Evolutionary conservation across 306 rosid genomes (phyloP).

Genomic region (Cicer bijugum): DNA sequence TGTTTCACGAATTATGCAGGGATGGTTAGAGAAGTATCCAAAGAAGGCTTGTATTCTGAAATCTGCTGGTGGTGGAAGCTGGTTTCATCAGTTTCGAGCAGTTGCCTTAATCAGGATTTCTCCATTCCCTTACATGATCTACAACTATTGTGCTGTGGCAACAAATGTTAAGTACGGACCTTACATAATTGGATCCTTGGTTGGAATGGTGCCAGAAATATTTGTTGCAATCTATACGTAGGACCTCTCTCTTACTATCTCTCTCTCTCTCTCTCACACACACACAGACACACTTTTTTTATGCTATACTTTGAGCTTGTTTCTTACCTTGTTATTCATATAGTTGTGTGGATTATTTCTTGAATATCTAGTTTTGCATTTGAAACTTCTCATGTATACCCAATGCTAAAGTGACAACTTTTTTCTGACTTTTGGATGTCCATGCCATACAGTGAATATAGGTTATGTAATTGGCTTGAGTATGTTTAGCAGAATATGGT

Average conservation of each 20-base stretch:
- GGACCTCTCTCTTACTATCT: slow-evolving; percentile 43
- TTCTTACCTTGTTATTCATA: background rate
- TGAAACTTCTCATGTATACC: slow-evolving; percentile 14
- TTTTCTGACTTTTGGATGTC: slow-evolving; percentile 30
- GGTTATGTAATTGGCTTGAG: slow-evolving; percentile 21
- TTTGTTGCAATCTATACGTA: slow-evolving; percentile 97
- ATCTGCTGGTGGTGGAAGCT: slow-evolving; percentile 92
- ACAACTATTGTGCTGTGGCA: slow-evolving; percentile 94
- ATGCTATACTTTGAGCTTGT: no score
- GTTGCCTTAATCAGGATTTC: slow-evolving; percentile 92
- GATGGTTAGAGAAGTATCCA: slow-evolving; percentile 93
- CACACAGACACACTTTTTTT: no score
- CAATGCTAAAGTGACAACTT: background rate
- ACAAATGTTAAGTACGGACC: slow-evolving; percentile 93
- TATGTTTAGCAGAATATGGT: slow-evolving; percentile 27
- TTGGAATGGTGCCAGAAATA: slow-evolving; percentile 92
- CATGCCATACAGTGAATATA: background rate
- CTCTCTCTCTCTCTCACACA: background rate
- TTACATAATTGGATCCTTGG: slow-evolving; percentile 84
- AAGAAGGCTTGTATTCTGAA: slow-evolving; percentile 85
- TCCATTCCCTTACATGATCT: slow-evolving; percentile 90
- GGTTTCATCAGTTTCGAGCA: slow-evolving; percentile 93
- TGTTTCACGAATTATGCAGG: slow-evolving; percentile 57
- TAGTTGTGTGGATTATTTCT: background rate
- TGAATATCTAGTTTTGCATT: slow-evolving; percentile 21